A percentile compares a stretch with the other conserved stretches of the same genome.
Conservation (phyloP, 129 eudicot genomes). For the Arctium lappa region DNA sequence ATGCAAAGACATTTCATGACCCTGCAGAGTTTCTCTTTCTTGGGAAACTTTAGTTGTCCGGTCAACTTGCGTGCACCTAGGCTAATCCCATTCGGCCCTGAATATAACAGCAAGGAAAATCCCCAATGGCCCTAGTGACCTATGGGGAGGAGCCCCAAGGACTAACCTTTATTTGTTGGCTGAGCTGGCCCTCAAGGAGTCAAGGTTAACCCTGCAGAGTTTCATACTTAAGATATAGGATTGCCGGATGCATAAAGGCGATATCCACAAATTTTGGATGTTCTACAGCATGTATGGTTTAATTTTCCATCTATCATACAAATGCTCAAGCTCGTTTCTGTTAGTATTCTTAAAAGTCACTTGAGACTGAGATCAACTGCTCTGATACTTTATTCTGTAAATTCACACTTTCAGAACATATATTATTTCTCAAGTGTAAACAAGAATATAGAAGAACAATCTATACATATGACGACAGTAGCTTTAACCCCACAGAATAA, state of each 20-base stretch:
- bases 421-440: slow-evolving; percentile 9
- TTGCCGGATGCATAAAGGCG: background rate
- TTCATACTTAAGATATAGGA: background rate
- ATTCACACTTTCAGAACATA: background rate
- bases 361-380: background rate
- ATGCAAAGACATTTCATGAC: background rate
- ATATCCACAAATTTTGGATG: background rate
- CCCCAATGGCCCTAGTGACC: background rate
- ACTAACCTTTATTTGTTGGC: background rate
- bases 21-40: background rate
- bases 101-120: background rate
- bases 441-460: slow-evolving; percentile 8
- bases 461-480: slow-evolving; percentile 7
- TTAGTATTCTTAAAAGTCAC: background rate
- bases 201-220: background rate
- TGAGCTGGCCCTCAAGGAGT: background rate
- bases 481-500: slow-evolving; percentile 25
- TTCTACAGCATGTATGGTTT: background rate
- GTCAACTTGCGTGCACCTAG: background rate
- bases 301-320: background rate
- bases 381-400: background rate
- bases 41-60: background rate
- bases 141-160: background rate
- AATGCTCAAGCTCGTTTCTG: background rate
- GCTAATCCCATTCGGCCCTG: background rate